Evolutionary conservation across 805 yeast genomes (phyloP), one percentile per base, ranked within the genome.

Genomic region (Ogataea methylovora): DNA sequence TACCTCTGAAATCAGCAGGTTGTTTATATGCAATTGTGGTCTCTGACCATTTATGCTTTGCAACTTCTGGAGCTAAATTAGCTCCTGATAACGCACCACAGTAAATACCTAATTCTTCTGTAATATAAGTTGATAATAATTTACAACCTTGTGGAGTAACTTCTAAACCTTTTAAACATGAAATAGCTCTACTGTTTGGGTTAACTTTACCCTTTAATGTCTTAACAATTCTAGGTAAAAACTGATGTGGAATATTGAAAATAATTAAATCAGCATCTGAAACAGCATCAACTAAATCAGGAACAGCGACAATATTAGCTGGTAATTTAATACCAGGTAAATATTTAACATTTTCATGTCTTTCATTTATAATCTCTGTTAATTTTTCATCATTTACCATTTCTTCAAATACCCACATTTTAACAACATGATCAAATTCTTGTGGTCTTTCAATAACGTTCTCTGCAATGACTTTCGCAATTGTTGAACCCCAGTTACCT

Each of bases 41-140:
- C 65, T 92, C 98, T 14, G 96, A 87, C 94, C 95, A 92, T 63
- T 83, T 83, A 61, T 85, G 84, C 58, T 74, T 76, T 40, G 98
- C 98, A 41, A 92, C 95, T 62, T 92, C 98, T 31, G 94, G 86
- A 29, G 98, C 98, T 50, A 92, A 71, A 67, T 92, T 92, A 36
- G 98, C 98, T 42, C 98, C 98, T 1, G 95, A 83, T 35, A 92
- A 71, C 15, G 94, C 97, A 63, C 98, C 98, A 67, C 97, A 88
- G 60, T 83, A 76, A 41, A 92, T 75, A 23, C 88, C 90, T 46
- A 92, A 72, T 48, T 76, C 71, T 49, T 85, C 84, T 35, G 84
- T 73, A 54, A 92, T 83, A 49, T 75, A 79, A 37, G 79, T 77
- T 24, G 94, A 80, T 45, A 90, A 69, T 51, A 92, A 67, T 56